Conservation (phyloP, 228 moss, liverwort and hornwort species). For the Sphagnum magellanicum region DNA sequence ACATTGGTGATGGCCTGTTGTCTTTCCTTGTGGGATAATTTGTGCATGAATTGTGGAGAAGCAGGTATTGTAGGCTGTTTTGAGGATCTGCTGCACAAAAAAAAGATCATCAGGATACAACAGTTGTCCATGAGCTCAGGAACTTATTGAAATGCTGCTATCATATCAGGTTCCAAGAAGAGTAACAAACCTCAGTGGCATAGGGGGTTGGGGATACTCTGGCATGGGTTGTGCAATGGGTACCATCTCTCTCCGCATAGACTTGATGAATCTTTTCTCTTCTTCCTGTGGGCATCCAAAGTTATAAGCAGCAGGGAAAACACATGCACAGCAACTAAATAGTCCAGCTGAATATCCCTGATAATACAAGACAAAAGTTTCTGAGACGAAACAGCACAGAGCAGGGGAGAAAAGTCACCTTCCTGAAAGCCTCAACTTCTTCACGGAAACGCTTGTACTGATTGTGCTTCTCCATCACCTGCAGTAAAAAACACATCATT, state of each 20-base stretch:
- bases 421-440: constrained; percentile 69
- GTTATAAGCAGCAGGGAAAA: background rate
- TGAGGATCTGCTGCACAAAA: constrained; percentile 37
- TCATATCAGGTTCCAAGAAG: too few species aligned
- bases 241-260: constrained; percentile 84
- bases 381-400: background rate
- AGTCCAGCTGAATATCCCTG: too few species aligned
- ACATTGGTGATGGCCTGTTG: constrained; percentile 4
- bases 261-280: constrained; percentile 80
- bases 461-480: constrained; percentile 82
- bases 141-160: background rate
- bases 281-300: constrained; percentile 41
- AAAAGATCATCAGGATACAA: background rate
- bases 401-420: constrained; percentile 24
- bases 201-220: constrained; percentile 46
- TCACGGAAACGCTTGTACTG: constrained; percentile 71
- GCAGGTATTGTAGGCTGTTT: constrained; percentile 70
- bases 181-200: constrained; percentile 50
- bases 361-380: too few species aligned
- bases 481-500: background rate
- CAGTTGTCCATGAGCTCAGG: background rate
- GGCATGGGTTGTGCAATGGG: constrained; percentile 79
- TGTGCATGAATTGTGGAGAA: constrained; percentile 48
- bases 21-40: constrained; percentile 14
- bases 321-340: background rate